Percentiles rank a stretch among this genome's conserved stretches.
Evolutionary conservation across 2,329 filamentous ascomycete genomes (phyloP).

Genomic region (Arthrobotrys musiformis): DNA sequence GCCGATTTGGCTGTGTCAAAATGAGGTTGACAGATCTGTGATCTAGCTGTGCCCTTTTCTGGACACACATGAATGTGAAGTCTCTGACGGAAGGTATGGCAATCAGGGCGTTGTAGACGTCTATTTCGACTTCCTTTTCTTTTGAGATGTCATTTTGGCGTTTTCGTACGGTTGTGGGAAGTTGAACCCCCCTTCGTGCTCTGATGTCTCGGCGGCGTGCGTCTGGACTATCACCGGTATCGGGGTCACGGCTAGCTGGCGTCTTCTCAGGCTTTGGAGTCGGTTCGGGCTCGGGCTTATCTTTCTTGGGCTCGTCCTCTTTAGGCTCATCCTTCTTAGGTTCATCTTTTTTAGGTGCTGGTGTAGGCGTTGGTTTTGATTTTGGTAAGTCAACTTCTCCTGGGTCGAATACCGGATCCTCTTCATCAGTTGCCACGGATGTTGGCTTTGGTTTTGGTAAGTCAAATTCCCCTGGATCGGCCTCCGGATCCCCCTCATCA

Average conservation of each 20-base stretch:
- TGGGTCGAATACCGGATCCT: background rate
- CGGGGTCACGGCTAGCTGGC: background rate
- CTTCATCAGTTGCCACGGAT: background rate
- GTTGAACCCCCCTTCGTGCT: background rate
- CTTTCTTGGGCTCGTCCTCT: too few species aligned
- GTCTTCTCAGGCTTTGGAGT: background rate
- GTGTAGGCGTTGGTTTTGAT: background rate
- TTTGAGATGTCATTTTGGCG: background rate
- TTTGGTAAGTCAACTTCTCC: background rate
- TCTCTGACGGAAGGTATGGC: background rate
- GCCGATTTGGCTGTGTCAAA: background rate
- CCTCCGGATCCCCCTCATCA: background rate
- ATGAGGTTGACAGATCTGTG: background rate
- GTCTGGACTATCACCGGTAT: background rate
- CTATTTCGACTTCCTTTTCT: background rate
- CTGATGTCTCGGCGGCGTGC: background rate
- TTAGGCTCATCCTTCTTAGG: too few species aligned
- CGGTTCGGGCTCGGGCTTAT: background rate
- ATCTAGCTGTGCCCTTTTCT: background rate
- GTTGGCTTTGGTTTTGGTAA: background rate
- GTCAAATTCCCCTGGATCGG: background rate
- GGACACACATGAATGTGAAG: background rate
- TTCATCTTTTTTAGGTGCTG: background rate
- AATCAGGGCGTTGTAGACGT: background rate
- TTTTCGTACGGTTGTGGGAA: background rate